Conservation (phyloP, 2,329 filamentous ascomycete genomes). For the Penicillium sp. region DNA sequence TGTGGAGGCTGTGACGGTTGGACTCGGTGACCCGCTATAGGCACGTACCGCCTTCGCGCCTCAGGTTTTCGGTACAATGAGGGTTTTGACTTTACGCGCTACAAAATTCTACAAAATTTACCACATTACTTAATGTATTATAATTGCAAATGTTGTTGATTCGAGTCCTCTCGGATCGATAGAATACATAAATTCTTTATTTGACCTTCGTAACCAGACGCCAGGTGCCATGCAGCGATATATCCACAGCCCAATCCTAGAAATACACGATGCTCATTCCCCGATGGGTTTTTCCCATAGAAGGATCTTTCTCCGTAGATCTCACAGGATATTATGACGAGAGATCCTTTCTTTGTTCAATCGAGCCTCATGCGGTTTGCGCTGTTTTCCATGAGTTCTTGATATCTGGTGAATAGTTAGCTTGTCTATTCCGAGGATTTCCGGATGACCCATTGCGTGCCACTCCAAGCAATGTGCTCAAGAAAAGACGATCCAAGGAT, state of each 20-base stretch:
- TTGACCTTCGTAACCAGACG: conserved; percentile 29
- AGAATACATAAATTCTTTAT: conserved; percentile 7
- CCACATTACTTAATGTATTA: not conserved
- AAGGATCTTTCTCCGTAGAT: not conserved
- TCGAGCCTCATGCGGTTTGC: conserved; percentile 27
- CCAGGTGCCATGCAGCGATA: conserved; percentile 37
- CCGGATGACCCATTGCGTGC: no score
- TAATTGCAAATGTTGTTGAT: not conserved
- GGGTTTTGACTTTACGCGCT: not conserved
- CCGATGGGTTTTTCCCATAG: not conserved
- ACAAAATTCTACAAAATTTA: no score
- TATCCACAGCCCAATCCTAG: conserved; percentile 24
- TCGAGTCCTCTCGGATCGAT: not conserved
- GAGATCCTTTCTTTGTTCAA: conserved; percentile 1
- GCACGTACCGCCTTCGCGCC: not conserved
- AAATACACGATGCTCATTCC: conserved; percentile 23
- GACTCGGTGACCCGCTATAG: not conserved
- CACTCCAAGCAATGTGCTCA: not conserved
- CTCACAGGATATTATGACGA: not conserved
- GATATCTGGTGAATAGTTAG: conserved; percentile 35
- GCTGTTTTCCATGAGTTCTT: conserved; percentile 44
- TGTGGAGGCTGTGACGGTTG: conserved; percentile 1
- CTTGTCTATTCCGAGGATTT: conserved; percentile 5
- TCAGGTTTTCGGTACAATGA: not conserved
- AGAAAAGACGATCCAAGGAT: not conserved